Evolutionary conservation across 2,329 filamentous ascomycete genomes (phyloP).

Genomic region (Myriosclerotinia duriaeana): DNA sequence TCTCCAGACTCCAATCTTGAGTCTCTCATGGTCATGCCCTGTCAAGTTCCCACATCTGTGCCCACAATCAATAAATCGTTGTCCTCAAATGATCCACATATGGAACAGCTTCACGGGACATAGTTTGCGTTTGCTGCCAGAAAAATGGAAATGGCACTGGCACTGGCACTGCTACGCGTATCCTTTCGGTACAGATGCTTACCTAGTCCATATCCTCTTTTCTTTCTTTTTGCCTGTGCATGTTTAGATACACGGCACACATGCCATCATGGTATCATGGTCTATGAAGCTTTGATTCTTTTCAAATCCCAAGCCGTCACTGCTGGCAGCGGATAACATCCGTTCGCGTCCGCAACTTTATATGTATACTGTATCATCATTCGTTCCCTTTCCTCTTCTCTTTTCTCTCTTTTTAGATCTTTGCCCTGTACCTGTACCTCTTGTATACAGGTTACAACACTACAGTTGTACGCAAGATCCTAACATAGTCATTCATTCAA

Average conservation of each 20-base stretch:
- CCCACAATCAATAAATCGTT: conserved; percentile 7
- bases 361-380: neutral
- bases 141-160: neutral
- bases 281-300: conserved; percentile 14
- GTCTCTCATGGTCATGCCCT: conserved; percentile 2
- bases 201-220: neutral
- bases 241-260: conserved; percentile 14
- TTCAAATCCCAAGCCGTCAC: neutral
- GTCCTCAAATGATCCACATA: conserved; percentile 11
- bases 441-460: conserved; percentile 8
- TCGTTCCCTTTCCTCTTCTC: conserved; percentile 2
- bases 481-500: conserved; percentile 4
- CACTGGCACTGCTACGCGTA: neutral
- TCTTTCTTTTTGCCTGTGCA: neutral
- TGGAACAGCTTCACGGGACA: neutral
- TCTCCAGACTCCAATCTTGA: too few species aligned
- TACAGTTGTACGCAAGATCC: conserved; percentile 8
- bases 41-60: conserved; percentile 25
- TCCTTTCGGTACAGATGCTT: neutral
- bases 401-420: neutral
- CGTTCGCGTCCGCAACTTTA: neutral
- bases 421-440: conserved; percentile 9
- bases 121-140: neutral
- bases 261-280: conserved; percentile 11
- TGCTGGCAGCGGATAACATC: conserved; percentile 16